Evolutionary conservation across 1,284 basidiomycete species (phyloP).

Genomic region (Sporisorium exsertum): DNA sequence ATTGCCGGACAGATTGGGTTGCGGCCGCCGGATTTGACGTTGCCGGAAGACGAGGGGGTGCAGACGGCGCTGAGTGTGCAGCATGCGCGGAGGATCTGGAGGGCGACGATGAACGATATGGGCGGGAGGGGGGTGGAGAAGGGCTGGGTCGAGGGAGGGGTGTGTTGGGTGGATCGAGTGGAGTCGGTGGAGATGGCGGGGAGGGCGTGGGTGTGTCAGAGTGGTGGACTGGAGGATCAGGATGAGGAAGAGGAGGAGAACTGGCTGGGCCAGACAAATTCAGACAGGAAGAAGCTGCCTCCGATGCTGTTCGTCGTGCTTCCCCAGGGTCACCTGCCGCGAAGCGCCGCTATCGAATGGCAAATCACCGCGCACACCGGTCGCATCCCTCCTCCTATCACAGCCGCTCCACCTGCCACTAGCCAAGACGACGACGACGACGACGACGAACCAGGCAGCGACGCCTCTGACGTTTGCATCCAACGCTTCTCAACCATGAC

Average conservation of each 20-base stretch:
- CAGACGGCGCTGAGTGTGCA: constrained; percentile 84
- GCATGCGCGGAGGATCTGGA: constrained; percentile 80
- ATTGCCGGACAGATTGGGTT: constrained; percentile 96
- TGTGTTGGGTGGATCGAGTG: constrained; percentile 63
- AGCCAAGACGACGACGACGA: constrained; percentile 9
- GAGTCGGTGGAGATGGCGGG: constrained; percentile 16
- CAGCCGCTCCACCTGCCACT: neutral
- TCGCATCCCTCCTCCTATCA: constrained; percentile 19
- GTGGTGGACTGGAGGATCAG: constrained; percentile 16
- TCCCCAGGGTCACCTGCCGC: constrained; percentile 40
- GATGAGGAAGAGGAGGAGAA: constrained; percentile 7
- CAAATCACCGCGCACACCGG: constrained; percentile 64
- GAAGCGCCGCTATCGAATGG: constrained; percentile 62
- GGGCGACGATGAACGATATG: constrained; percentile 52
- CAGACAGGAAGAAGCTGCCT: neutral
- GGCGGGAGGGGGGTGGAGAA: constrained; percentile 30
- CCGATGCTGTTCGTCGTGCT: constrained; percentile 57
- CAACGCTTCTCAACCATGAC: neutral
- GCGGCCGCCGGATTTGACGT: constrained; percentile 78
- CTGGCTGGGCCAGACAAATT: constrained; percentile 27
- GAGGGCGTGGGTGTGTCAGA: constrained; percentile 21
- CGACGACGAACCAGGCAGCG: constrained; percentile 43
- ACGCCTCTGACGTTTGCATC: constrained; percentile 20
- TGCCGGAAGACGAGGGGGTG: constrained; percentile 74
- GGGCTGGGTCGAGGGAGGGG: constrained; percentile 63